Conservation (phyloP, 305 asterid species). For the Plantago coronopus region DNA sequence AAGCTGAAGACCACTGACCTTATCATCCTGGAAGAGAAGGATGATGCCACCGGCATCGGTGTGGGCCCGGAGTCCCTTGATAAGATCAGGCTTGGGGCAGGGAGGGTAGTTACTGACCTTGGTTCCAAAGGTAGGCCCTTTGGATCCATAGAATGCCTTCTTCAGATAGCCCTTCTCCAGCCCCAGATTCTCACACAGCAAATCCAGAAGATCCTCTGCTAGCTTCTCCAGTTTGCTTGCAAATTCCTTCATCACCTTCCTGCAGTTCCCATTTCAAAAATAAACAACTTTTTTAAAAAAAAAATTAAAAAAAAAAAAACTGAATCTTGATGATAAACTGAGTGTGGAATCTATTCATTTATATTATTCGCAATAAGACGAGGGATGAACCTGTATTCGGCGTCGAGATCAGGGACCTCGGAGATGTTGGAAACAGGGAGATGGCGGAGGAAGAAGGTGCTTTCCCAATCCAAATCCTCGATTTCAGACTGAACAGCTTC, state of each 20-base stretch:
- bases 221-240: slow-evolving; percentile 49
- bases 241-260: slow-evolving; percentile 54
- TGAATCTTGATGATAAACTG: too few species aligned
- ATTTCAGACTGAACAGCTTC: slow-evolving; percentile 69
- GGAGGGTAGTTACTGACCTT: slow-evolving; percentile 69
- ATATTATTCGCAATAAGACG: neutral
- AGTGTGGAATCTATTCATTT: too few species aligned
- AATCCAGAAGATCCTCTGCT: slow-evolving; percentile 55
- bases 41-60: slow-evolving; percentile 71
- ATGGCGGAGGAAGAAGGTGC: slow-evolving; percentile 81
- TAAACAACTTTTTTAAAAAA: neutral
- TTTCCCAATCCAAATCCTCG: slow-evolving; percentile 81
- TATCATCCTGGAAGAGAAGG: slow-evolving; percentile 65
- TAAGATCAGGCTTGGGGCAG: slow-evolving; percentile 56
- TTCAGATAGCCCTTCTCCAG: slow-evolving; percentile 56
- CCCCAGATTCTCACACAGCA: slow-evolving; percentile 65
- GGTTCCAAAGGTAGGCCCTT: slow-evolving; percentile 58
- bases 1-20: slow-evolving; percentile 65
- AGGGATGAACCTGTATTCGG: slow-evolving; percentile 53
- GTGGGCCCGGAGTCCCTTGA: slow-evolving; percentile 70
- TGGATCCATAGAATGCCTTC: slow-evolving; percentile 51
- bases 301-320: neutral
- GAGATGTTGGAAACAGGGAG: slow-evolving; percentile 74
- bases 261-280: slow-evolving; percentile 10
- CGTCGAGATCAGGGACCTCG: slow-evolving; percentile 69